Evolutionary conservation across 805 yeast genomes (phyloP).

Genomic region (Ogataea methanolica): DNA sequence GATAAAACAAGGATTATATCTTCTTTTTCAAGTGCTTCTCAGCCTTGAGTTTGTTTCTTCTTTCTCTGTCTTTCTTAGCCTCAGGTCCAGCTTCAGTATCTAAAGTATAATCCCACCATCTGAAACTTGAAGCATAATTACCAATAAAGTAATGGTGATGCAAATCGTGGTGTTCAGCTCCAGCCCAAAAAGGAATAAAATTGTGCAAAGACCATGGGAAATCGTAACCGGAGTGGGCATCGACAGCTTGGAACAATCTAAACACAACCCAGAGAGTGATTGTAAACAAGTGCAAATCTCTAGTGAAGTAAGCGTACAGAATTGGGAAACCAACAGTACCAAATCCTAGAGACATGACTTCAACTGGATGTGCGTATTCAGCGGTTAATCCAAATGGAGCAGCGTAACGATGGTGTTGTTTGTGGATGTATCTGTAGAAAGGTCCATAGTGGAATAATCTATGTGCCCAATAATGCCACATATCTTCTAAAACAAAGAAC

Average conservation of each 20-base stretch:
- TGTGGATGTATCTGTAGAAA: slow-evolving; percentile 53
- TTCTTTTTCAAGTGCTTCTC: slow-evolving; percentile 28
- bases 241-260: slow-evolving; percentile 55
- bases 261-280: slow-evolving; percentile 48
- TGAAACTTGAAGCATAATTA: slow-evolving; percentile 51
- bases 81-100: slow-evolving; percentile 55
- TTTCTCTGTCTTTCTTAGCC: slow-evolving; percentile 45
- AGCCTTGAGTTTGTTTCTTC: slow-evolving; percentile 36
- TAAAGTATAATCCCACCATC: slow-evolving; percentile 52
- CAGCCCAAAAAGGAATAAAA: slow-evolving; percentile 61
- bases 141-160: slow-evolving; percentile 61
- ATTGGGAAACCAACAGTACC: slow-evolving; percentile 62
- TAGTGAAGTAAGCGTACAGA: slow-evolving; percentile 44
- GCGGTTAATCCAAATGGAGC: slow-evolving; percentile 62
- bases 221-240: slow-evolving; percentile 58
- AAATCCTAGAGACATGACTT: slow-evolving; percentile 51
- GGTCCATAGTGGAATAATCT: slow-evolving; percentile 51
- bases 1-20: background rate
- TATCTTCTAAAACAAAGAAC: slow-evolving; percentile 51
- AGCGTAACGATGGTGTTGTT: slow-evolving; percentile 57
- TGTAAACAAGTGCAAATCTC: slow-evolving; percentile 48
- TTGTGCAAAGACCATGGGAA: slow-evolving; percentile 58
- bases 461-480: slow-evolving; percentile 61
- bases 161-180: slow-evolving; percentile 58
- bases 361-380: slow-evolving; percentile 58